A percentile compares a stretch with the other conserved stretches of the same genome.
phyloP scores from a whole-genome alignment of 495 filamentous ascomycete genomes.

The Penicillium alfredii region DNA sequence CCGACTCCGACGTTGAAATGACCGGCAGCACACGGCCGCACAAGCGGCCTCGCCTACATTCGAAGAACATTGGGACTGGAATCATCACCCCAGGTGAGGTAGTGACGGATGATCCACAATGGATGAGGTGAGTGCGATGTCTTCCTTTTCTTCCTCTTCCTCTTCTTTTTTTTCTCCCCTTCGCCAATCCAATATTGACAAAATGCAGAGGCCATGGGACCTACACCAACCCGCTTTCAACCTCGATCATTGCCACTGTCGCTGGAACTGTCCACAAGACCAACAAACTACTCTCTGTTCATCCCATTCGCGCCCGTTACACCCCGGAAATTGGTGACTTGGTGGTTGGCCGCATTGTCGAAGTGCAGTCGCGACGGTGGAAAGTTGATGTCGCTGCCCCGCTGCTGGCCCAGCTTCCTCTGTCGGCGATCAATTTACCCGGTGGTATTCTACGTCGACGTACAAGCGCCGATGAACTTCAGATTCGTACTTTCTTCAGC shows the following conservation, averaged over 20 bases:
- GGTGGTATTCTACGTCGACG: slow-evolving; percentile 87
- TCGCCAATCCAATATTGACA: too few species aligned
- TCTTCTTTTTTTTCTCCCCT: too few species aligned
- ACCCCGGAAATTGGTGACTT: slow-evolving; percentile 93
- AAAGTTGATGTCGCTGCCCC: slow-evolving; percentile 86
- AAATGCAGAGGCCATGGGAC: slow-evolving; percentile 79
- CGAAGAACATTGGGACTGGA: slow-evolving; percentile 29
- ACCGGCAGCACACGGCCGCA: slow-evolving; percentile 29
- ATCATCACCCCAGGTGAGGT: slow-evolving; percentile 87
- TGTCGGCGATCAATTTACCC: slow-evolving; percentile 87
- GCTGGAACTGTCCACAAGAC: slow-evolving; percentile 82
- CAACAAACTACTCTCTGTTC: slow-evolving; percentile 91
- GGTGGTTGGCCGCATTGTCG: slow-evolving; percentile 86
- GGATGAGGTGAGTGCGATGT: slow-evolving; percentile 82
- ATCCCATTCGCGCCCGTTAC: slow-evolving; percentile 87
- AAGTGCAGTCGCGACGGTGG: slow-evolving; percentile 87
- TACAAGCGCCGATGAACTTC: slow-evolving; percentile 90
- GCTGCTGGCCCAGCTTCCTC: slow-evolving; percentile 72
- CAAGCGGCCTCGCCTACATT: slow-evolving; percentile 38
- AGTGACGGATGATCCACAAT: slow-evolving; percentile 87
- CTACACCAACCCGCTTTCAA: slow-evolving; percentile 52
- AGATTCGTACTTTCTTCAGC: slow-evolving; percentile 86
- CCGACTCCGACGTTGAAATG: slow-evolving; percentile 59
- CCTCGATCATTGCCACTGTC: slow-evolving; percentile 75
- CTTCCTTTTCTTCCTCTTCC: too few species aligned